Conservation (phyloP, 106 monocot species). For the Agapanthus africanus region DNA sequence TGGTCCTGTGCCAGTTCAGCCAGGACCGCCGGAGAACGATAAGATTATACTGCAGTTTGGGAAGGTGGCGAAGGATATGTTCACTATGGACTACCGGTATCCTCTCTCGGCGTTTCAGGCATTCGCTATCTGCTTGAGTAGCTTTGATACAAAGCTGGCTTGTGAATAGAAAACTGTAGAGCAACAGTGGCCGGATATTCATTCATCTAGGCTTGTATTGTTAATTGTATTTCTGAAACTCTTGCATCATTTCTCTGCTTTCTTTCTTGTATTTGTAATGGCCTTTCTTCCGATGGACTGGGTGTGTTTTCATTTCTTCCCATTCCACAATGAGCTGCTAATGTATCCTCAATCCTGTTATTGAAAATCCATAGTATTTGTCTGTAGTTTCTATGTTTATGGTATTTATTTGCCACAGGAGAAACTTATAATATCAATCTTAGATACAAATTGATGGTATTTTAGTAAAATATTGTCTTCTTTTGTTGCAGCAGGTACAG, state of each 20-base stretch:
- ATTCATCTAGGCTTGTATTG: not conserved
- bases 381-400: too few relatives aligned
- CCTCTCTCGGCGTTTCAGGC: conserved; percentile 68
- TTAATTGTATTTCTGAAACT: not conserved
- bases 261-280: too few relatives aligned
- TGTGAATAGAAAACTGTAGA: conserved; percentile 39
- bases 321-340: too few relatives aligned
- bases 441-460: too few relatives aligned
- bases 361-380: too few relatives aligned
- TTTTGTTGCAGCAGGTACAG: too few relatives aligned
- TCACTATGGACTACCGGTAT: conserved; percentile 59
- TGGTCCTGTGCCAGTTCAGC: conserved; percentile 20
- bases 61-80: conserved; percentile 48
- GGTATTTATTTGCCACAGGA: too few relatives aligned
- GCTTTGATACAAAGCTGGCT: conserved; percentile 55
- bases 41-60: conserved; percentile 57
- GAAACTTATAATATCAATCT: too few relatives aligned
- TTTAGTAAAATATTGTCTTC: too few relatives aligned
- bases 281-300: too few relatives aligned
- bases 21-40: conserved; percentile 31
- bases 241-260: not conserved
- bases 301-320: too few relatives aligned
- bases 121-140: conserved; percentile 60
- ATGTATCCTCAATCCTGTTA: too few relatives aligned
- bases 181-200: not conserved